These are phyloP conservation scores for Phytophthora sansomeana DNA, from an alignment of 352 stramenopile genomes.

Conservation along the genomic window DNA sequence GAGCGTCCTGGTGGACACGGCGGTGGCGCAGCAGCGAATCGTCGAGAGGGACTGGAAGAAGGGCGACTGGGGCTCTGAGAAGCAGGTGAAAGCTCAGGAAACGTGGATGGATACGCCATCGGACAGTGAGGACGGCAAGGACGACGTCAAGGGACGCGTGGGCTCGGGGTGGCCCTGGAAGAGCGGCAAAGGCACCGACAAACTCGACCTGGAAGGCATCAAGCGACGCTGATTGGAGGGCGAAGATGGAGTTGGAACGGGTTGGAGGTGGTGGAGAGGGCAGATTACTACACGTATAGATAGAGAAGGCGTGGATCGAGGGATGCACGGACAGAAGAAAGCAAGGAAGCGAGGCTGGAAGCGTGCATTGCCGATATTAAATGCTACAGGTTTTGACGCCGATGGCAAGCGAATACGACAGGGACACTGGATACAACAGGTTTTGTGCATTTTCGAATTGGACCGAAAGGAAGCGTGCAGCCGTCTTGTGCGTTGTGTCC, in stretches of 20 bases:
- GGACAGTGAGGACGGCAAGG: conserved; percentile 32
- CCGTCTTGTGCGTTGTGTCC: too few relatives aligned
- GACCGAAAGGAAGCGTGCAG: too few relatives aligned
- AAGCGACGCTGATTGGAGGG: conserved; percentile 50
- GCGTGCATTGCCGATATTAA: conserved; percentile 25
- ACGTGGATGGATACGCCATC: conserved; percentile 48
- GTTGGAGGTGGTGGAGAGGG: neutral
- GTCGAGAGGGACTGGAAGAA: conserved; percentile 34
- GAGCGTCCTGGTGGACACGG: conserved; percentile 70
- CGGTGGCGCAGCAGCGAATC: conserved; percentile 56
- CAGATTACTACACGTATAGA: conserved; percentile 3
- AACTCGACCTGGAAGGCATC: conserved; percentile 68
- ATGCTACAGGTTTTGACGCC: conserved; percentile 30
- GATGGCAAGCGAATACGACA: conserved; percentile 7
- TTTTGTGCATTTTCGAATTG: too few relatives aligned
- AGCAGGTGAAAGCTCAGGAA: conserved; percentile 15
- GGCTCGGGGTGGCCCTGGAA: conserved; percentile 77
- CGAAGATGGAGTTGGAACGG: neutral
- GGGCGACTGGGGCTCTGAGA: conserved; percentile 20
- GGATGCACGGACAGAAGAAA: too few relatives aligned
- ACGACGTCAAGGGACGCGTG: conserved; percentile 69
- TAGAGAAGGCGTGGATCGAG: conserved; percentile 10
- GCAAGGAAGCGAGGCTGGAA: neutral
- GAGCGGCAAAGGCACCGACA: conserved; percentile 47
- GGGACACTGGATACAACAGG: conserved; percentile 3